phyloP scores from a whole-genome alignment of 169 alveolate species.

The Plasmodium ovale region DNA sequence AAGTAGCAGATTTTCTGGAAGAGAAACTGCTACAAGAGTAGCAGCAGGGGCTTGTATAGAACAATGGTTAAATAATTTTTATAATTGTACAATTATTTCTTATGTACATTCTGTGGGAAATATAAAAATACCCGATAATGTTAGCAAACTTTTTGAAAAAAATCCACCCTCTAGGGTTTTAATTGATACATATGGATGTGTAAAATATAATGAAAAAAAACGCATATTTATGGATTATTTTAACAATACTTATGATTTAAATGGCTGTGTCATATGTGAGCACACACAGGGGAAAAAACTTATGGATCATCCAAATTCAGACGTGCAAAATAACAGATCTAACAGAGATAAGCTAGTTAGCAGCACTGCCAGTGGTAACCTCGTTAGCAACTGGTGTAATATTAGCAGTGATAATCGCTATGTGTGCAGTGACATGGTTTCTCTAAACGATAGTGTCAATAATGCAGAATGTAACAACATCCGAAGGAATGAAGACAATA shows the following conservation, averaged over 20 bases:
- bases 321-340: not conserved
- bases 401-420: too few species aligned
- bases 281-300: not conserved
- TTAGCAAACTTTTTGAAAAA: constrained; percentile 22
- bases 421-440: too few species aligned
- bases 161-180: constrained; percentile 25
- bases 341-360: not conserved
- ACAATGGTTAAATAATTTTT: constrained; percentile 29
- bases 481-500: not conserved
- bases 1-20: constrained; percentile 53
- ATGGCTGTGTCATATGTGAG: constrained; percentile 1
- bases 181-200: constrained; percentile 24
- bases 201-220: constrained; percentile 19
- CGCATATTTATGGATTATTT: constrained; percentile 37
- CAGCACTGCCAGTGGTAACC: not conserved
- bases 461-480: not conserved
- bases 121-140: constrained; percentile 17
- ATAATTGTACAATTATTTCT: constrained; percentile 22
- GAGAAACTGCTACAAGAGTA: constrained; percentile 50
- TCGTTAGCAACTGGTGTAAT: not conserved
- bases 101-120: constrained; percentile 56
- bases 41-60: constrained; percentile 67
- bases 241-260: constrained; percentile 10
- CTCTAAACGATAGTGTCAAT: not conserved
- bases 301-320: not conserved